These are phyloP conservation scores for Penicillium chermesinum DNA, from an alignment of 495 filamentous ascomycete genomes.

Conservation along the genomic window DNA sequence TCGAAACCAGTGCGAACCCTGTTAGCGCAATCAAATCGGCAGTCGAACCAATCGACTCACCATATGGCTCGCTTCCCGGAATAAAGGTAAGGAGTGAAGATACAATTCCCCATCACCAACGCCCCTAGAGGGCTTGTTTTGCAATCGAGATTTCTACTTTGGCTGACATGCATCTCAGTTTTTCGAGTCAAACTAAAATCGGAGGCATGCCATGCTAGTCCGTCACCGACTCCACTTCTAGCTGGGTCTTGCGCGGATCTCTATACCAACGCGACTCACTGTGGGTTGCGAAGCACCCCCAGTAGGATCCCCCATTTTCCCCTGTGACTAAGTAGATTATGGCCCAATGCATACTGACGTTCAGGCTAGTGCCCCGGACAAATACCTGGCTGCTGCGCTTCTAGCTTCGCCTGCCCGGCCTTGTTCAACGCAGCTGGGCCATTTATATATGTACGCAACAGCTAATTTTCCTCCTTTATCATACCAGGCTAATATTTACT, in stretches of 20 bases:
- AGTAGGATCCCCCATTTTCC: neutral
- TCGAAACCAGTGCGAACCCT: too few species aligned
- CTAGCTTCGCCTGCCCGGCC: slow-evolving; percentile 1
- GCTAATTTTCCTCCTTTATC: too few species aligned
- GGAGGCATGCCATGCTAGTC: too few species aligned
- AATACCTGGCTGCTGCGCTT: slow-evolving; percentile 1
- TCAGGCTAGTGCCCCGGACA: slow-evolving; percentile 3
- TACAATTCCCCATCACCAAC: too few species aligned
- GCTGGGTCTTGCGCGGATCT: slow-evolving; percentile 1
- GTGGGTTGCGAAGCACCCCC: slow-evolving; percentile 6
- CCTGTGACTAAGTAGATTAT: neutral
- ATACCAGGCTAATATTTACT: neutral
- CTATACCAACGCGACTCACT: neutral
- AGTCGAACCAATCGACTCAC: too few species aligned
- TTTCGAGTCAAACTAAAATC: neutral
- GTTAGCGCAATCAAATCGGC: too few species aligned
- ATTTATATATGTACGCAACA: slow-evolving; percentile 4
- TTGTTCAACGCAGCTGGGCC: slow-evolving; percentile 1
- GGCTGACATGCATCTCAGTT: too few species aligned
- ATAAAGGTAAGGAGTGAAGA: too few species aligned
- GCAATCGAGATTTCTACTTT: too few species aligned
- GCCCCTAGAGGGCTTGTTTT: too few species aligned
- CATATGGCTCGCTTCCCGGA: too few species aligned
- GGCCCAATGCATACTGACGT: neutral
- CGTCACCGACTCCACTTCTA: too few species aligned